phyloP scores from a whole-genome alignment of 305 asterid genomes.

The Withania somnifera region DNA sequence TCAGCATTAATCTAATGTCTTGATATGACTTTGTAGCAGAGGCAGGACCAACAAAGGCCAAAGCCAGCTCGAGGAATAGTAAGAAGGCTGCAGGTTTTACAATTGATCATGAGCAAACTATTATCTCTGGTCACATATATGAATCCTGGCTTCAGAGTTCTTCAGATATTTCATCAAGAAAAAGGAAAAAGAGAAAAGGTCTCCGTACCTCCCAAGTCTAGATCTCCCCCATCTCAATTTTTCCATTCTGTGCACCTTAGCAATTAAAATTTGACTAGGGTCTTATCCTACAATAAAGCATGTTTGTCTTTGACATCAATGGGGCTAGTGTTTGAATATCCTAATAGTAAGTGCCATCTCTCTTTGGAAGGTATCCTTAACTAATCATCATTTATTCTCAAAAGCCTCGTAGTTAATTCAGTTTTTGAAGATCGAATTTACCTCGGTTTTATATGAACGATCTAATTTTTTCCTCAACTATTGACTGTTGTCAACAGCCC shows the following conservation, averaged over 20 bases:
- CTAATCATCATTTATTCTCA: background rate
- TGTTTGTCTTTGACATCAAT: background rate
- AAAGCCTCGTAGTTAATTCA: no score
- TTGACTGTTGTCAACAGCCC: no score
- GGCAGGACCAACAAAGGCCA: conserved; percentile 29
- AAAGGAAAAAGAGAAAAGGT: conserved; percentile 51
- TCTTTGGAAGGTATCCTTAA: background rate
- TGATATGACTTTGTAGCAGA: conserved; percentile 10
- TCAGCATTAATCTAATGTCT: background rate
- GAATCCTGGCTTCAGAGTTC: conserved; percentile 72
- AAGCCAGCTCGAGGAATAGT: conserved; percentile 34
- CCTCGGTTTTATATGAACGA: no score
- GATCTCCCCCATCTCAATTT: background rate
- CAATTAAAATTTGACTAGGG: background rate
- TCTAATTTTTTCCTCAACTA: no score
- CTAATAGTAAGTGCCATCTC: background rate
- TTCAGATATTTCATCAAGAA: conserved; percentile 43
- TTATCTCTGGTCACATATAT: conserved; percentile 67
- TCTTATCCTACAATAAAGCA: background rate
- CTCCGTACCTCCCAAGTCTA: background rate
- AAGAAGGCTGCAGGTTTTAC: conserved; percentile 26
- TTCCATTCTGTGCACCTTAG: background rate
- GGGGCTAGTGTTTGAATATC: background rate
- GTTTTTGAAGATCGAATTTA: no score
- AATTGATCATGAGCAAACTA: conserved; percentile 58